Base-by-base conservation (phyloP, 2,329 filamentous ascomycete species). In the Beauveria australis region DNA sequence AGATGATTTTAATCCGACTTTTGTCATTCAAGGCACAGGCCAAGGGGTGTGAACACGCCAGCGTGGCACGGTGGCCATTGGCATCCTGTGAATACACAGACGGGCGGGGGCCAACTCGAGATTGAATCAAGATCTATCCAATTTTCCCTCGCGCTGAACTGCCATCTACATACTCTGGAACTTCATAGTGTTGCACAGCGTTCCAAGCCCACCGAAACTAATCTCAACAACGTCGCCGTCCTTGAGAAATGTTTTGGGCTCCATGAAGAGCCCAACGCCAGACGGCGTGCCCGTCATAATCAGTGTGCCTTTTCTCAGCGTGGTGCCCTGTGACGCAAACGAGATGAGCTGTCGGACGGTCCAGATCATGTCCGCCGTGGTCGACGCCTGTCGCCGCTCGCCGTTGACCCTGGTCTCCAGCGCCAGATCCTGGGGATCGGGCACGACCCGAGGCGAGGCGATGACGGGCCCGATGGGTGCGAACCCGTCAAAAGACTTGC, bases 401-500 rank as follows among this genome's bases (percentile, higher is more conserved):
- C 76, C 75, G 62, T 82, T 82, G 10, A 81, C 76, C 43, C 56
- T 66, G 2, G 71, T 73, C 19, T 66, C 60, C 18, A 52, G 26
- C 14, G 33, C 26, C 28, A 59, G n/a, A 7, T 30, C 37, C 37
- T 53, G 48, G 10, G 51, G 49, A 2, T 60, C 54, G 41, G 65
- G 64, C 55, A 72, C 67, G 3, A 66, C 63, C 26, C 62, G 62
- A 18, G 22, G 62, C 12, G 37, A 61, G 59, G 19, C 63, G n/a
- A 71, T 56, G 7, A 80, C 69, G 0, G 79, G 78, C 0, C 79
- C 80, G 66, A 81, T 78, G 1, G 78, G 79, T 60, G 78, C 80
- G 64, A 78, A 81, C 0, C 76, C 78, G 66, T 82, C 79, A 7
- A 75, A 71, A 0, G 74, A 78, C 66, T 82, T 82, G n/a, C 79